Conservation (phyloP, 805 yeast species). For the Candida ficus region DNA sequence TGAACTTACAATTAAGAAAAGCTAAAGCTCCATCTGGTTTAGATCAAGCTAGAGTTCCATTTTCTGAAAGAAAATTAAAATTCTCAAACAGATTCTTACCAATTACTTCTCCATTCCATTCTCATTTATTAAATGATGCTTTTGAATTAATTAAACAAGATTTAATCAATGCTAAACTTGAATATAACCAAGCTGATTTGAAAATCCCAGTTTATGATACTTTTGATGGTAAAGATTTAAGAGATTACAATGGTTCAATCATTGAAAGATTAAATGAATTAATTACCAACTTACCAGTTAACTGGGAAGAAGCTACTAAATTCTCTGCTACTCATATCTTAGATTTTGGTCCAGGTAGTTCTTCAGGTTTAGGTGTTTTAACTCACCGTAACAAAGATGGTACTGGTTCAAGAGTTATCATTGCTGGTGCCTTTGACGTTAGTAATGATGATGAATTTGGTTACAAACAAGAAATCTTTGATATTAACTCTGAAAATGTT, state of each 20-base stretch:
- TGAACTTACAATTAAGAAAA: constrained; percentile 85
- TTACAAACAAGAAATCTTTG: constrained; percentile 91
- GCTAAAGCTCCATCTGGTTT: constrained; percentile 92
- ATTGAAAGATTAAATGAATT: constrained; percentile 70
- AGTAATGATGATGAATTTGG: constrained; percentile 82
- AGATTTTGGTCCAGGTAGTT: constrained; percentile 99
- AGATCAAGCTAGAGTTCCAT: constrained; percentile 93
- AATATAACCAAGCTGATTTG: constrained; percentile 50
- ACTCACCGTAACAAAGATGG: constrained; percentile 99
- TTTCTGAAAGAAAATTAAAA: constrained; percentile 88
- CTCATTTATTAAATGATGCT: constrained; percentile 75
- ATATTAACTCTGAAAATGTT: constrained; percentile 50
- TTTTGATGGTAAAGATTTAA: constrained; percentile 74
- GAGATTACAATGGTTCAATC: constrained; percentile 48
- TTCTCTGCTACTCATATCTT: constrained; percentile 82
- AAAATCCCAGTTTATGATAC: constrained; percentile 91
- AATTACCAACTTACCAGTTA: constrained; percentile 83
- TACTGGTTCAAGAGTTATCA: constrained; percentile 90
- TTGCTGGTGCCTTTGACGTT: constrained; percentile 86
- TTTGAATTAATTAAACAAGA: constrained; percentile 63
- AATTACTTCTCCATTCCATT: constrained; percentile 95
- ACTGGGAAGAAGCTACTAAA: constrained; percentile 89
- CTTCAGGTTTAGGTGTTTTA: constrained; percentile 91
- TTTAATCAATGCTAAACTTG: constrained; percentile 51
- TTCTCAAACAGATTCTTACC: constrained; percentile 93